A percentile compares a stretch with the other conserved stretches of the same genome.
phyloP scores from a whole-genome alignment of 2,329 filamentous ascomycete species.

The Zasmidium angulare region DNA sequence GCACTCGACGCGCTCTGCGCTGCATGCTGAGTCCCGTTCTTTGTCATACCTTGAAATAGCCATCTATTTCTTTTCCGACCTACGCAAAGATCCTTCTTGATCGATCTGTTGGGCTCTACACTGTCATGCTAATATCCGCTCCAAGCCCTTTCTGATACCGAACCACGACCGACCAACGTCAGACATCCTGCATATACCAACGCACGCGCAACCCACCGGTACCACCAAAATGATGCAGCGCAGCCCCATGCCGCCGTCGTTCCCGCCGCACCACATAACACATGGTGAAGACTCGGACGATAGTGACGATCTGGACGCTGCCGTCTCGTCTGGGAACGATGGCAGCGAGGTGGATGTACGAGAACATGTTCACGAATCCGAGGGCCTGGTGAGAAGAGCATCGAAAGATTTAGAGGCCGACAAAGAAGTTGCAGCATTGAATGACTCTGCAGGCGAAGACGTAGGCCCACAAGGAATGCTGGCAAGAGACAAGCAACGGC shows the following conservation, averaged over 20 bases:
- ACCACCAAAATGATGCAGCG: constrained; percentile 31
- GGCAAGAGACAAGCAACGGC: constrained; percentile 55
- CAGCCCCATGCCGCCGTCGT: constrained; percentile 29
- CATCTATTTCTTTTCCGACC: not conserved
- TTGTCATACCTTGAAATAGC: no score
- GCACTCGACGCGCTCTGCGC: not conserved
- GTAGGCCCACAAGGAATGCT: constrained; percentile 38
- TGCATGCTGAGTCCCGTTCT: no score
- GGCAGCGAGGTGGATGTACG: constrained; percentile 17
- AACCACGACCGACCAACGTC: not conserved
- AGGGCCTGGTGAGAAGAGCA: constrained; percentile 26
- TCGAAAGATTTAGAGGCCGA: constrained; percentile 25
- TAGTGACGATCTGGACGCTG: constrained; percentile 20
- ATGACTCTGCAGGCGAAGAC: constrained; percentile 19
- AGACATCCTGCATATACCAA: not conserved
- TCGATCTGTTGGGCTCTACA: not conserved
- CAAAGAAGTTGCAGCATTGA: constrained; percentile 18
- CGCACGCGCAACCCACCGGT: not conserved
- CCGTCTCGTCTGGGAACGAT: constrained; percentile 21
- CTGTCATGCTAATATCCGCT: not conserved
- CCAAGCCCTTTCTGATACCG: not conserved
- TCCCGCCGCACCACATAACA: constrained; percentile 25
- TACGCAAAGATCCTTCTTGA: not conserved
- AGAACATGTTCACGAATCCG: constrained; percentile 26
- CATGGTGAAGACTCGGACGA: constrained; percentile 28